Conservation (phyloP, 192 early-diverging fungal genomes). For the Backusella circina region DNA sequence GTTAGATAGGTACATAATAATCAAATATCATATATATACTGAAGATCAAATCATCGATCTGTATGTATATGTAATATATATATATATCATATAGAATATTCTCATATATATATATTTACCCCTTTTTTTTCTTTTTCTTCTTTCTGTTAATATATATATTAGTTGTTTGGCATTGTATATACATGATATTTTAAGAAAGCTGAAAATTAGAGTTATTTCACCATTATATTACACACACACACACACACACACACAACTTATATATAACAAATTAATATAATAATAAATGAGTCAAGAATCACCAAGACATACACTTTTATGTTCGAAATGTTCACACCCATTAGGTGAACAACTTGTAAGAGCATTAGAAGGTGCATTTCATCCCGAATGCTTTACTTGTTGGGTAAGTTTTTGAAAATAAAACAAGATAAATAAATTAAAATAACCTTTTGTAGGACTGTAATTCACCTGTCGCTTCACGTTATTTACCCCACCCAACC, state of each 20-base stretch:
- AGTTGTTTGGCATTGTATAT: background rate
- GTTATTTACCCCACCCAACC: slow-evolving; percentile 77
- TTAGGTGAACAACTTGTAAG: slow-evolving; percentile 90
- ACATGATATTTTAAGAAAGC: background rate
- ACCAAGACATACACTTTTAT: background rate
- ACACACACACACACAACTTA: background rate
- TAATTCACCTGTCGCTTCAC: slow-evolving; percentile 70
- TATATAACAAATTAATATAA: background rate
- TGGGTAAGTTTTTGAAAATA: slow-evolving; percentile 57
- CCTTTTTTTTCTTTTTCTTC: background rate
- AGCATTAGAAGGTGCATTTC: slow-evolving; percentile 79
- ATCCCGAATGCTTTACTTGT: slow-evolving; percentile 95
- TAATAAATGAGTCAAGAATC: slow-evolving; percentile 8
- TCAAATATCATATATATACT: background rate
- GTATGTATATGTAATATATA: background rate
- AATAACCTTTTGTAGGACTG: slow-evolving; percentile 58
- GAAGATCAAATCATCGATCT: background rate
- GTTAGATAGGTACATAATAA: background rate
- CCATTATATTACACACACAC: background rate
- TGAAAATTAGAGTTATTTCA: background rate
- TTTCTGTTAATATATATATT: background rate
- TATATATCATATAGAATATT: background rate
- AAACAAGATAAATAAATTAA: background rate
- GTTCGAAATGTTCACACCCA: slow-evolving; percentile 56
- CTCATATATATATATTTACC: slow-evolving; percentile 4